These are phyloP conservation scores for Primulina tabacum DNA, from an alignment of 257 asterid genomes.

Conservation along the genomic window DNA sequence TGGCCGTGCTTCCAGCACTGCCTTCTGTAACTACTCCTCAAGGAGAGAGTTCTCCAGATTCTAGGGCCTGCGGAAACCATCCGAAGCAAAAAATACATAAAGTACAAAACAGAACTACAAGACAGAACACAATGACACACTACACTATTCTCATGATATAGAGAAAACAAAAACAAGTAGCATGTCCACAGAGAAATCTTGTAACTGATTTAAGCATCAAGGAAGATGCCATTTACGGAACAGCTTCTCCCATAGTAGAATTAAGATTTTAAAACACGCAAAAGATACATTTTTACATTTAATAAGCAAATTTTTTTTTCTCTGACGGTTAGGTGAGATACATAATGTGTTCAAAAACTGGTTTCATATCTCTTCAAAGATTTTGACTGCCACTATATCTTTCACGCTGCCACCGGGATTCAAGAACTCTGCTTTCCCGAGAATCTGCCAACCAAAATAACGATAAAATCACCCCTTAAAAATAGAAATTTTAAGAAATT, in stretches of 20 bases:
- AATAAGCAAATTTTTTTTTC: too few species aligned
- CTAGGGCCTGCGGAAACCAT: constrained; percentile 57
- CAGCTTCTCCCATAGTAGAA: not conserved
- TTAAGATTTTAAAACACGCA: not conserved
- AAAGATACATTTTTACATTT: constrained; percentile 11
- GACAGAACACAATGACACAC: not conserved
- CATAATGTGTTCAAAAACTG: not conserved
- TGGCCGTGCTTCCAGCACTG: constrained; percentile 98
- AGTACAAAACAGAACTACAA: not conserved
- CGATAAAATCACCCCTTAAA: not conserved
- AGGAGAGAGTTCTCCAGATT: constrained; percentile 68
- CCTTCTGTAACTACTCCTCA: constrained; percentile 96
- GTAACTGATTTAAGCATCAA: not conserved
- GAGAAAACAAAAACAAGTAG: not conserved
- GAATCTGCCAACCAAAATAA: constrained; percentile 46
- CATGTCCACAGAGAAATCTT: not conserved
- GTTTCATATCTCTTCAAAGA: constrained; percentile 72
- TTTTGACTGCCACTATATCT: constrained; percentile 89
- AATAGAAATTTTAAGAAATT: not conserved
- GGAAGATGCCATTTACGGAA: not conserved
- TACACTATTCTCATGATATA: not conserved
- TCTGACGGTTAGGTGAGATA: not conserved
- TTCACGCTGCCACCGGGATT: constrained; percentile 98
- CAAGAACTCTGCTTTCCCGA: constrained; percentile 92
- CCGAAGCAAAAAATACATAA: constrained; percentile 14